phyloP scores from a whole-genome alignment of 768 basidiomycete species.

The Candolleomyces aberdarensis region DNA sequence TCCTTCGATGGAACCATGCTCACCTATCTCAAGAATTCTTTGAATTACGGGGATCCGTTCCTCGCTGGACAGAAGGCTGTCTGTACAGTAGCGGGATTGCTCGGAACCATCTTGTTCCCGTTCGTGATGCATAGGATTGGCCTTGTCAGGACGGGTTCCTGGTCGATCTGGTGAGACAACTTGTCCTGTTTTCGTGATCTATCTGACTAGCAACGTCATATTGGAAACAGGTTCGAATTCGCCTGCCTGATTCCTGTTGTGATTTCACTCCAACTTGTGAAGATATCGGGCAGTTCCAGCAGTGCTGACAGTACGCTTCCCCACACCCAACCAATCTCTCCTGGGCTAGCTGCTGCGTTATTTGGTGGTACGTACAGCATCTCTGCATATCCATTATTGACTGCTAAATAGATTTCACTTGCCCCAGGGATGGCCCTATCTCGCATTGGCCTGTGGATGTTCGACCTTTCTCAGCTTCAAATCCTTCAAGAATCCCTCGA shows the following conservation, averaged over 20 bases:
- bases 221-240: slow-evolving; percentile 42
- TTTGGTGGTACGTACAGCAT: slow-evolving; percentile 33
- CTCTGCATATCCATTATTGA: background rate
- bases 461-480: slow-evolving; percentile 50
- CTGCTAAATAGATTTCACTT: background rate
- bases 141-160: slow-evolving; percentile 43
- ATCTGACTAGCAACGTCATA: background rate
- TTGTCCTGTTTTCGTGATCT: background rate
- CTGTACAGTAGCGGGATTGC: slow-evolving; percentile 42
- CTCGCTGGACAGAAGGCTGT: slow-evolving; percentile 48
- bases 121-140: slow-evolving; percentile 39
- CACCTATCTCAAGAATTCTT: slow-evolving; percentile 41
- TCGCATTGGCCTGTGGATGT: slow-evolving; percentile 48
- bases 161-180: slow-evolving; percentile 43
- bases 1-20: slow-evolving; percentile 53
- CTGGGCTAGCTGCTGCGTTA: slow-evolving; percentile 34
- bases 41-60: slow-evolving; percentile 42
- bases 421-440: slow-evolving; percentile 35
- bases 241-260: slow-evolving; percentile 43
- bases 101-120: slow-evolving; percentile 44
- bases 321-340: slow-evolving; percentile 7
- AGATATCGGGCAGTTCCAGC: slow-evolving; percentile 10
- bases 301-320: background rate
- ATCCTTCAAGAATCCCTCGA: slow-evolving; percentile 43
- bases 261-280: slow-evolving; percentile 31